Base-by-base conservation (phyloP, 257 asterid genomes). In the Coffea eugenioides region DNA sequence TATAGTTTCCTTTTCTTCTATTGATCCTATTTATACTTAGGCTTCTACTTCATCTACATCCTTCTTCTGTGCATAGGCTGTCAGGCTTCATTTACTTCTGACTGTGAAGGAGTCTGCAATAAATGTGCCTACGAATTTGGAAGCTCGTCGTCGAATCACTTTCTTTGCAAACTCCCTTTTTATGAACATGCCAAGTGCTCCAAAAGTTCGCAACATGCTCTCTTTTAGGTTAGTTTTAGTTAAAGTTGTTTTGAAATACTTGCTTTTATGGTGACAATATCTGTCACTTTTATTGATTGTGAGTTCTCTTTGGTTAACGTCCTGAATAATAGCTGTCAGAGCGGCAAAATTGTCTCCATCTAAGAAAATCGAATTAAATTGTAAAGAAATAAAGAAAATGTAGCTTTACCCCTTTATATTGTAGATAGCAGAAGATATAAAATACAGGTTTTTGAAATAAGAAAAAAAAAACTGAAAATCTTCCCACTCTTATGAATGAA, bases 31-130 rank as follows among this genome's bases (percentile, higher is more conserved):
- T 49, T 75, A 57, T 20, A 39, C 79, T 68, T 71, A 66, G 61
- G 75, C 71, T 39, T 76, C 31, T 79, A 68, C 39, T 80, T 20
- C 69, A 46, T 41, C 71, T 62, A 57, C 77, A 74, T 82, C 46
- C 59, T 79, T 73, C 77, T 81, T 62, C 36, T n/a, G 71, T 67
- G 43, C 77, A 43, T 88, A 95, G 99, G 95, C 92, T 89, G 92
- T 91, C 87, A 89, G 99, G 91, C 98, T 96, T 77, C 93, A 91
- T 88, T 91, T 96, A 85, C 97, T 96, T 77, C 82, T 96, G 89
- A 96, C 98, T 39, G 98, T 89, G 82, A 96, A 96, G 88, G 99
- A 96, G 85, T 96, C 98, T 66, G 99, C 99, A 71, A 92, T 89
- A 80, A 88, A 96, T 74, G 98, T 96, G 80, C 99, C 99, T 57